Evolutionary conservation across 768 basidiomycete genomes (phyloP).

Genomic region (Floccularia luteovirens): DNA sequence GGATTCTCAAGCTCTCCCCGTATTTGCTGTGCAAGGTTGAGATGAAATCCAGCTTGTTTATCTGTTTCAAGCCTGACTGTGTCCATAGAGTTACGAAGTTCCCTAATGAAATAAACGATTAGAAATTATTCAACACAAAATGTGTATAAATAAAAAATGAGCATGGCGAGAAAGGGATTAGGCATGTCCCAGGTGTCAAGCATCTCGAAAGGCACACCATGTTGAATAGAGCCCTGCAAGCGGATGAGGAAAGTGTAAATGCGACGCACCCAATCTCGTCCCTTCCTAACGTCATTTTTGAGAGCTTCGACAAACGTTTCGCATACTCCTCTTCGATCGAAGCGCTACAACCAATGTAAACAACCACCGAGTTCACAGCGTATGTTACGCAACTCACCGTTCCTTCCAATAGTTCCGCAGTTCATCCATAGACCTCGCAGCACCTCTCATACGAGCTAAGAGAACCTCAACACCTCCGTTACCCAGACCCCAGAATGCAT

Average conservation of each 20-base stretch:
- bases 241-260: neutral
- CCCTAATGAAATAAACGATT: conserved; percentile 38
- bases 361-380: neutral
- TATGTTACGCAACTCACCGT: conserved; percentile 50
- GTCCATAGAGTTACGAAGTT: conserved; percentile 75
- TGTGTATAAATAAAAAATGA: conserved; percentile 3
- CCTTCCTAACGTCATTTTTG: conserved; percentile 68
- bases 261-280: conserved; percentile 91
- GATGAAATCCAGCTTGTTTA: conserved; percentile 67
- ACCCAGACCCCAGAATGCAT: conserved; percentile 88
- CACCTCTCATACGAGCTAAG: conserved; percentile 84
- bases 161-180: neutral
- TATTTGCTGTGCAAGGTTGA: conserved; percentile 67
- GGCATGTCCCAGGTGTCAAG: too few relatives aligned
- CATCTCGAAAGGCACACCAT: too few relatives aligned
- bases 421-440: conserved; percentile 83
- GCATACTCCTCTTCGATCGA: conserved; percentile 94
- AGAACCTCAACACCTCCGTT: conserved; percentile 90
- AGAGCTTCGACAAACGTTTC: conserved; percentile 71
- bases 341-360: conserved; percentile 39
- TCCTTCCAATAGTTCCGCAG: conserved; percentile 88
- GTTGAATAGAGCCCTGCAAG: too few relatives aligned
- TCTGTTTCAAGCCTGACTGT: conserved; percentile 80
- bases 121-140: conserved; percentile 4
- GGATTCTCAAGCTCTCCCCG: conserved; percentile 69